Percentiles rank a stretch among this genome's conserved stretches.
Evolutionary conservation across 176 grass and related monocot species (phyloP).

Genomic region (Triticum turgidum): DNA sequence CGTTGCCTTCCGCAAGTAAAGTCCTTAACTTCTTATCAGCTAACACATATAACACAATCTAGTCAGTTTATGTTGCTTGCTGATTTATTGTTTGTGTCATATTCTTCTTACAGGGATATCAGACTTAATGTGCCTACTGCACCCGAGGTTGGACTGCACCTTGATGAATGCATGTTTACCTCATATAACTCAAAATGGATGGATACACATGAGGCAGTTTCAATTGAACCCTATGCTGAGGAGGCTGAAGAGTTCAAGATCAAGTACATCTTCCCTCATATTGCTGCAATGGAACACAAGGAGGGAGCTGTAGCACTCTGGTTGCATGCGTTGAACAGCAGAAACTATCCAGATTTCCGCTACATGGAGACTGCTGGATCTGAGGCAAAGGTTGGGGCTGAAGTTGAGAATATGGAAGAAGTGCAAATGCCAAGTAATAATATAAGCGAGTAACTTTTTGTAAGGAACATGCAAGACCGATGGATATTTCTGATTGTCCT

Average conservation of each 20-base stretch:
- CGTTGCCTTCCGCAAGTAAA: conserved; percentile 73
- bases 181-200: conserved; percentile 93
- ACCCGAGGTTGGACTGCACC: conserved; percentile 83
- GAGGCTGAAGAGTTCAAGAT: conserved; percentile 78
- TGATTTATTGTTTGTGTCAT: conserved; percentile 10
- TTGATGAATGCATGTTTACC: conserved; percentile 85
- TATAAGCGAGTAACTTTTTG: conserved; percentile 21
- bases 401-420: conserved; percentile 28
- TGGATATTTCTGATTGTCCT: background rate
- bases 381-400: conserved; percentile 7
- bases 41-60: background rate
- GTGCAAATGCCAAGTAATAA: background rate
- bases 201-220: conserved; percentile 84
- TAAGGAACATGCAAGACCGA: background rate
- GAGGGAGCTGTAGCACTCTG: conserved; percentile 86
- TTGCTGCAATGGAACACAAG: conserved; percentile 89
- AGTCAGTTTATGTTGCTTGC: background rate
- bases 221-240: conserved; percentile 76
- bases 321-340: conserved; percentile 86
- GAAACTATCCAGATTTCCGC: conserved; percentile 90
- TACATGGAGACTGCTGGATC: conserved; percentile 46
- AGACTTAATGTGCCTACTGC: conserved; percentile 93
- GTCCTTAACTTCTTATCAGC: conserved; percentile 29
- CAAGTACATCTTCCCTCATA: conserved; percentile 94
- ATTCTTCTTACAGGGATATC: conserved; percentile 65